Evolutionary conservation across 179 eudicot genomes (phyloP).

Genomic region (Spinacia oleracea): DNA sequence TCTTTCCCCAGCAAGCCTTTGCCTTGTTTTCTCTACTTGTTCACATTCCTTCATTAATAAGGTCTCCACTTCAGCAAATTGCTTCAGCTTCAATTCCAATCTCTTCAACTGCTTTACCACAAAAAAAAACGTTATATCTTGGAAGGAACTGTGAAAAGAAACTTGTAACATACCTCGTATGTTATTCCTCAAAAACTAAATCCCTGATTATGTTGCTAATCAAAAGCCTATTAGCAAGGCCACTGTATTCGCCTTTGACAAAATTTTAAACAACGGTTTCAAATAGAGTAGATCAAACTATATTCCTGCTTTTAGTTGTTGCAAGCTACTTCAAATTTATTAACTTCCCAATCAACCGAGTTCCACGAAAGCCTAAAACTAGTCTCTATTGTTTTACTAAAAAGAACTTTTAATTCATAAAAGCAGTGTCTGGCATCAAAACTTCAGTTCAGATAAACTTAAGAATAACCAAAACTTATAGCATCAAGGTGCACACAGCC

Average conservation of each 20-base stretch:
- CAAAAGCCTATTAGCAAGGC: background rate
- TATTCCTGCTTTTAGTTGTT: background rate
- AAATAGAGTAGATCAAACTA: background rate
- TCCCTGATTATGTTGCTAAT: background rate
- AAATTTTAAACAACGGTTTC: background rate
- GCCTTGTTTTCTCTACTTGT: conserved; percentile 81
- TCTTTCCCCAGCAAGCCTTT: conserved; percentile 74
- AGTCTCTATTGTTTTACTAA: background rate
- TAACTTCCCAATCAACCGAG: background rate
- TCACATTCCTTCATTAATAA: conserved; percentile 93
- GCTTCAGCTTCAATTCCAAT: conserved; percentile 91
- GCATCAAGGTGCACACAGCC: background rate
- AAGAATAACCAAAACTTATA: too few species aligned
- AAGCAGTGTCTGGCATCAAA: background rate
- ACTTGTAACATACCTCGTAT: background rate
- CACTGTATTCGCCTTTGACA: background rate
- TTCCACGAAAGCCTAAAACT: background rate
- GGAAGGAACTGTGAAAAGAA: background rate
- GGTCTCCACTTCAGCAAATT: conserved; percentile 94
- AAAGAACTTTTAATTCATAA: background rate
- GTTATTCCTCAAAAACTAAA: background rate
- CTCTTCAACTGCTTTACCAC: conserved; percentile 71
- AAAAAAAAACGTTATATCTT: background rate
- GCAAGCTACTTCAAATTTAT: background rate
- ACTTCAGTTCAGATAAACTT: background rate